These are phyloP conservation scores for Lasiosphaeris hirsuta DNA, from an alignment of 495 filamentous ascomycete genomes.

Conservation along the genomic window DNA sequence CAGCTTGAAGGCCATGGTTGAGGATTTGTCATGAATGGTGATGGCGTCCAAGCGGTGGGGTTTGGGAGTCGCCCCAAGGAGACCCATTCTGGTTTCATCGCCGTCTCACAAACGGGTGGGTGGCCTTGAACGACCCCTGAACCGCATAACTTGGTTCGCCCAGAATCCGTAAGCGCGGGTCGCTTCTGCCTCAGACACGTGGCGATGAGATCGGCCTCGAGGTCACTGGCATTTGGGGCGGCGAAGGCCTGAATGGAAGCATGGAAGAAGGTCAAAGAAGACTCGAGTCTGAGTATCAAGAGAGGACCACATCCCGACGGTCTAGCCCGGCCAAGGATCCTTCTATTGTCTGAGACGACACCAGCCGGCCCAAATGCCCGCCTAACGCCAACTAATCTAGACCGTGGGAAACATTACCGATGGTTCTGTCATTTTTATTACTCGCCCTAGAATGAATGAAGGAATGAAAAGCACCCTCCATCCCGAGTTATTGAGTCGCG, in stretches of 20 bases:
- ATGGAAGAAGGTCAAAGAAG: slow-evolving; percentile 7
- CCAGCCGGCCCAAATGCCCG: too few species aligned
- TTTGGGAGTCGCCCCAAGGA: not conserved
- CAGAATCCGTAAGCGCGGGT: not conserved
- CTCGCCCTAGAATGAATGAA: too few species aligned
- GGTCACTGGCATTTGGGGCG: not conserved
- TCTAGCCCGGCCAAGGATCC: too few species aligned
- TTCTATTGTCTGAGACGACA: too few species aligned
- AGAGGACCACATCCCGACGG: not conserved
- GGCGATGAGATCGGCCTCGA: slow-evolving; percentile 3
- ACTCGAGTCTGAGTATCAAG: not conserved
- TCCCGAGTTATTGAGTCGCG: too few species aligned
- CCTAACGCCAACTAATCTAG: too few species aligned
- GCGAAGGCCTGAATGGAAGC: not conserved
- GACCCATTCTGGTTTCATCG: slow-evolving; percentile 13
- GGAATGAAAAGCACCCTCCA: too few species aligned
- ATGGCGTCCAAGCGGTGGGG: slow-evolving; percentile 14
- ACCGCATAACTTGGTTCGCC: not conserved
- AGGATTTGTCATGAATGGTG: slow-evolving; percentile 6
- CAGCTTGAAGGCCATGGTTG: not conserved
- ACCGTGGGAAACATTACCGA: too few species aligned
- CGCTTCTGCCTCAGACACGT: slow-evolving; percentile 6
- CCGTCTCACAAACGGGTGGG: not conserved
- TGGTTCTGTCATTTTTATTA: too few species aligned
- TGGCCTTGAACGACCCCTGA: not conserved